Conservation (phyloP, 768 basidiomycete genomes). For the Podaxis sp. region DNA sequence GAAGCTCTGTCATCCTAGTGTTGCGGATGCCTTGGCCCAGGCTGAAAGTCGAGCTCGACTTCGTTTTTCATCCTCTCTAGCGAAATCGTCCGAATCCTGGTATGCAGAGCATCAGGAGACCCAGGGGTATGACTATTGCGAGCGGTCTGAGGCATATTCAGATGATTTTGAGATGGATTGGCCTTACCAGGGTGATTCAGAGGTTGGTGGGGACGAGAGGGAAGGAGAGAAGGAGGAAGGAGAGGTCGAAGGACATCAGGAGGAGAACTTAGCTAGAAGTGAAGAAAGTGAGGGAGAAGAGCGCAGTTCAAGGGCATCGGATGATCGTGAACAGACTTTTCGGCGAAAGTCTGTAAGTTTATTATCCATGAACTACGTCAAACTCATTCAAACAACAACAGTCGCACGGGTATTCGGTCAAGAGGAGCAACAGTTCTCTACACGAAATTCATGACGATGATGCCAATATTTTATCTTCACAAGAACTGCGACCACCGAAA, state of each 20-base stretch:
- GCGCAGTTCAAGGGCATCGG: neutral
- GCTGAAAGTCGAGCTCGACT: neutral
- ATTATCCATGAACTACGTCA: neutral
- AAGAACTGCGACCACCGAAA: neutral
- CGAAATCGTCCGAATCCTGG: neutral
- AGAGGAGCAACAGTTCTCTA: too few relatives aligned
- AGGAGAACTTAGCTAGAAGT: neutral
- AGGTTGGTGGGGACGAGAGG: neutral
- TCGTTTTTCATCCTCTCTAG: neutral
- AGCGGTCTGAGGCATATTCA: neutral
- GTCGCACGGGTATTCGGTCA: too few relatives aligned
- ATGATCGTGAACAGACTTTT: neutral
- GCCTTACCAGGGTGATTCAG: neutral
- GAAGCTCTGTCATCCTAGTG: constrained; percentile 37
- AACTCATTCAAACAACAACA: too few relatives aligned
- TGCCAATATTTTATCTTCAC: neutral
- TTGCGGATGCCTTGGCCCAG: neutral
- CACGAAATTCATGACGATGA: neutral
- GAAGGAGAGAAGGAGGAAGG: neutral
- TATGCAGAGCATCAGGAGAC: neutral
- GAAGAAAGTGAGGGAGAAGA: neutral
- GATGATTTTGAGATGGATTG: neutral
- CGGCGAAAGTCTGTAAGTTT: neutral
- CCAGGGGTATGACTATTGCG: neutral
- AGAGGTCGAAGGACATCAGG: neutral